Evolutionary conservation across 495 filamentous ascomycete genomes (phyloP), one percentile per base, ranked within the genome.

Genomic region (Bacidia gigantensis): DNA sequence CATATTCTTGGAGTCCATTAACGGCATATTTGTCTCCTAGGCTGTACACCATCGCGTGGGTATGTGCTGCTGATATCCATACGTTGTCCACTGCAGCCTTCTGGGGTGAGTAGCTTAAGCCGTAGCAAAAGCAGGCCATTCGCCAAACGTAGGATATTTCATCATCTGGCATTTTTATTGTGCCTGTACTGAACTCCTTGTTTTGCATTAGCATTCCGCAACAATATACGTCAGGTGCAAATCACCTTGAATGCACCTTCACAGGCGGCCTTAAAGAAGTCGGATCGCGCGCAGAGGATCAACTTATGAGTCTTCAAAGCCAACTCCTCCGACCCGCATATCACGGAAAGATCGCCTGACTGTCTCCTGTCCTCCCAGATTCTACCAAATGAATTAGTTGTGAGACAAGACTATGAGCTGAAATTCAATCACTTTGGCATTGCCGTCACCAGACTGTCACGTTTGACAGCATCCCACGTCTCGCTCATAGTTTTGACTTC

Each of bases 191-290:
- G 14, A 14, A 35, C 29, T 35, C 29, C 29, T 35, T 35, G 5
- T 35, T 7, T 7, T 5, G 14, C 14, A 35, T 35, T 5, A 35
- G 29, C 14, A 5, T 35, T 5, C 14, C 5, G 29, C 5, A 14
- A 35, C 7, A 35, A 14, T 7, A 35, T 5, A 5, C 14, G 3
- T 14, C 3, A 24, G n/a, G 14, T 20, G 3, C 26, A 23, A 25
- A 1, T 1, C 29, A 42, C 49, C 5, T 42, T 51, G 29, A 42
- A 51, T 3, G 20, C 12, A 12, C 47, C 53, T 48, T 48, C 45
- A 41, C 53, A 51, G 10, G 46, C 46, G n/a, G 47, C 24, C 5
- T 38, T 43, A 20, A 55, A 55, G 38, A 51, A 45, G 1, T 51
- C 47, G 14, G n/a, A 32, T 29, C 2, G 46, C 25, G 25, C 7